Evolutionary conservation across 495 filamentous ascomycete genomes (phyloP), one percentile per base, ranked within the genome.

Genomic region (Aspergillus saccharolyticus): DNA sequence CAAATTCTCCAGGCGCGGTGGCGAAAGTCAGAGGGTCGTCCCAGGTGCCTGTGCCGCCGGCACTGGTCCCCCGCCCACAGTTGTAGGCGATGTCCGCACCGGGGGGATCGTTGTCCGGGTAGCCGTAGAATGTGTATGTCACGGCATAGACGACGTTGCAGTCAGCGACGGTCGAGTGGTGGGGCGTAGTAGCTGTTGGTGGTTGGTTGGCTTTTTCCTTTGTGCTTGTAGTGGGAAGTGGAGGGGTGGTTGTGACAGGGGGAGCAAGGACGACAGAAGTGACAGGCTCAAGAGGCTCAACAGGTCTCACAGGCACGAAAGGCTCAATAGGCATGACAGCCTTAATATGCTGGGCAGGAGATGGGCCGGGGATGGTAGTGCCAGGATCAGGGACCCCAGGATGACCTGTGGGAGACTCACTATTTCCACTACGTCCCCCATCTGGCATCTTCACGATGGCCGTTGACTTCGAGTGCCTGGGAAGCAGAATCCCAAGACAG

Each of bases 21-120:
- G 76, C 77, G 42, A 78, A 74, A 6, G 77, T 77, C 18, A 80
- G 55, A 5, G 76, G 76, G 58, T 80, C 66, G 19, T 54, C 58
- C 54, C 66, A 76, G 2, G 73, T 74, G 43, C 77, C 77, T 16
- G 63, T 69, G 15, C 67, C 63, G 10, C 65, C 65, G 21, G 67
- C 59, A 46, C 22, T 55, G 53, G 60, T 52, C 7, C 73, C 67
- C 4, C 71, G 72, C 30, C 65, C 66, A 24, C 68, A 69, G 44
- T 70, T 64, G 59, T 69, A 70, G 0, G 74, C 72, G 17, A 67
- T 74, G 21, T 47, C 72, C 4, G 70, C 53, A 3, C 75, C 74
- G 2, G 75, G 68, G 0, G 75, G 75, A 30, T 56, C 57, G 54
- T 80, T 77, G 60, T 80, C 77, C 1, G 73, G 72, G 45, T 66